Conservation (phyloP, 805 yeast genomes). For the Metschnikowia koreensis region DNA sequence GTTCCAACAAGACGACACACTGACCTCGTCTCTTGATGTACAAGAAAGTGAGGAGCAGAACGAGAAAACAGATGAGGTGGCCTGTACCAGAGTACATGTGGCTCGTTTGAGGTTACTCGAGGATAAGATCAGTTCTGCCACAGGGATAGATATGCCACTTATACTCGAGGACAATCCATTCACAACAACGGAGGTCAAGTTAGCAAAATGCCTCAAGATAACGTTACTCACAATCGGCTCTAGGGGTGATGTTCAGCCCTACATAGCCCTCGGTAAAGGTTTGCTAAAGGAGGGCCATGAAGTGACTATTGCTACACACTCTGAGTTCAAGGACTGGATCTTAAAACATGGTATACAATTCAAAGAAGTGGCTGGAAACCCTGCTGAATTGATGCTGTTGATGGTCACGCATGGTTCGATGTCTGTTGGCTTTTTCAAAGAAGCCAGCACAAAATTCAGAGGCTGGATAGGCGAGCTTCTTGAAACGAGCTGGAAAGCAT, state of each 20-base stretch:
- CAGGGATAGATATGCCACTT: conserved; percentile 67
- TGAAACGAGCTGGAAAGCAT: conserved; percentile 78
- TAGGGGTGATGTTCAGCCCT: conserved; percentile 96
- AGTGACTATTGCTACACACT: conserved; percentile 83
- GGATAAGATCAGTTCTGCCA: conserved; percentile 56
- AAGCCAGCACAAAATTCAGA: conserved; percentile 75
- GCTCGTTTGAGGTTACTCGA: conserved; percentile 69
- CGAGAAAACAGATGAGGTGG: conserved; percentile 5
- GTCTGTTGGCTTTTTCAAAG: conserved; percentile 77
- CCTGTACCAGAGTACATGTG: conserved; percentile 36
- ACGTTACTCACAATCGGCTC: conserved; percentile 88
- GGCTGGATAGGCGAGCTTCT: conserved; percentile 81
- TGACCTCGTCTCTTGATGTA: conserved; percentile 5
- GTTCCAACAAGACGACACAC: conserved; percentile 3
- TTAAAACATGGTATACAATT: conserved; percentile 64
- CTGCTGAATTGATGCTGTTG: conserved; percentile 84
- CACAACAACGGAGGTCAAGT: conserved; percentile 48
- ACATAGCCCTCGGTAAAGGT: conserved; percentile 84
- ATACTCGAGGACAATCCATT: conserved; percentile 65
- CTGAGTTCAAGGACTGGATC: conserved; percentile 78
- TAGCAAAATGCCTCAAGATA: conserved; percentile 55
- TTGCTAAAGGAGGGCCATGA: conserved; percentile 76
- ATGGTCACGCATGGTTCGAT: conserved; percentile 91
- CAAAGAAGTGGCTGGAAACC: conserved; percentile 83
- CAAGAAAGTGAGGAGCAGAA: conserved; percentile 7